Base-by-base conservation (phyloP, 306 rosid species). In the Casuarina equisetifolia region DNA sequence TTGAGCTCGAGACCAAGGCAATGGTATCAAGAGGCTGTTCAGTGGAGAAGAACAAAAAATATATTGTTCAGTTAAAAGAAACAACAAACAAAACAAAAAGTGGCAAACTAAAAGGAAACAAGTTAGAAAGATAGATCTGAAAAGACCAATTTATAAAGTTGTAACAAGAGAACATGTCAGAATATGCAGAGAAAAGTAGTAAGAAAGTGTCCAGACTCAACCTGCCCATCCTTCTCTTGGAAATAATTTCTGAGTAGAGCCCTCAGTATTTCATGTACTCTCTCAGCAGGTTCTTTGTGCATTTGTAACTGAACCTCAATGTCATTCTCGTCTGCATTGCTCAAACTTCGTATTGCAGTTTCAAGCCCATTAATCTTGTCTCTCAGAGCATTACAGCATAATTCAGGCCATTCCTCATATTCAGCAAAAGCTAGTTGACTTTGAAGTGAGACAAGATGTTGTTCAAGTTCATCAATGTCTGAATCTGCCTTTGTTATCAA, bases 391-490 rank as follows among this genome's bases (percentile, higher is more conserved):
- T 57, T 76, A 68, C 88, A 72, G 46, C 84, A 89, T 71, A 82
- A 74, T 57, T 88, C 89, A 59, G 80, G 73, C 89, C 87, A 87
- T 20, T 86, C 83, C 62, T 86, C 87, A 74, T 84, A 38, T 53
- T 84, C 86, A 20, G 68, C 61, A 69, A 71, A 84, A 43, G 83
- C 84, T 75, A 89, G 84, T 69, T 88, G 88, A 77, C 80, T 80
- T 86, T 85, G 88, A 82, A 91, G 93, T 49, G 82, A 81, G 70
- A 80, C 61, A 45, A 93, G 83, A 72, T 88, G 83, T 58, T 76
- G 80, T 75, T 84, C 90, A 69, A 93, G 94, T 52, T 85, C 93
- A 81, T 86, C 87, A 44, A 89, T 84, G 76, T 91, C 97, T 49
- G 45, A 73, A 73, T 88, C 90, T 2, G 88, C 93, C 71, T 85